phyloP scores from a whole-genome alignment of 768 basidiomycete species.

The Kwoniella pini region DNA sequence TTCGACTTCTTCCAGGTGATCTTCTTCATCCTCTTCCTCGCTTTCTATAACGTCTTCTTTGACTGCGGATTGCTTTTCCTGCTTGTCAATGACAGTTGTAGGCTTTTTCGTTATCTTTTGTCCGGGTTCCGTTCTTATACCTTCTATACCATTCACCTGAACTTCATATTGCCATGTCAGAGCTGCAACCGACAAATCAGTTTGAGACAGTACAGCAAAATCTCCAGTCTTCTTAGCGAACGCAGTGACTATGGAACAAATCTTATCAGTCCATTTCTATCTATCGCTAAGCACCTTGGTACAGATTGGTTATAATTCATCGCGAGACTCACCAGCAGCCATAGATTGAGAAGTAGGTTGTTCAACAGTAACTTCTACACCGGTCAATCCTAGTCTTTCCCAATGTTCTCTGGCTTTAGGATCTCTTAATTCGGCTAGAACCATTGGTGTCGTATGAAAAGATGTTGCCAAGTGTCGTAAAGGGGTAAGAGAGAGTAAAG shows the following conservation, averaged over 20 bases:
- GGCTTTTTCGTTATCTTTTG: slow-evolving; percentile 22
- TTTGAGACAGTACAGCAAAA: slow-evolving; percentile 82
- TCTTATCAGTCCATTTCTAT: not conserved
- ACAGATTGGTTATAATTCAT: too few species aligned
- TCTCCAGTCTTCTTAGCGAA: slow-evolving; percentile 96
- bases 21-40: slow-evolving; percentile 58
- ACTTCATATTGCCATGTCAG: slow-evolving; percentile 77
- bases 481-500: slow-evolving; percentile 77
- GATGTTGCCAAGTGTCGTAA: slow-evolving; percentile 82
- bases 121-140: slow-evolving; percentile 37
- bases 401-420: slow-evolving; percentile 77
- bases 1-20: slow-evolving; percentile 14
- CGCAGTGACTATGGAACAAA: slow-evolving; percentile 66
- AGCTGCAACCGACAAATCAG: slow-evolving; percentile 88
- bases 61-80: slow-evolving; percentile 39
- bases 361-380: slow-evolving; percentile 57
- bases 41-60: slow-evolving; percentile 17
- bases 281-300: too few species aligned
- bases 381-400: slow-evolving; percentile 58
- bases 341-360: slow-evolving; percentile 59
- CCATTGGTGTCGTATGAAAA: slow-evolving; percentile 86
- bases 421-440: slow-evolving; percentile 86
- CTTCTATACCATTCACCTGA: slow-evolving; percentile 54
- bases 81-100: slow-evolving; percentile 21
- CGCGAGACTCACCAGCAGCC: slow-evolving; percentile 58